A percentile compares a stretch with the other conserved stretches of the same genome.
These are phyloP conservation scores for Kodamaea sagamina DNA, from an alignment of 805 yeast genomes.

Conservation along the genomic window DNA sequence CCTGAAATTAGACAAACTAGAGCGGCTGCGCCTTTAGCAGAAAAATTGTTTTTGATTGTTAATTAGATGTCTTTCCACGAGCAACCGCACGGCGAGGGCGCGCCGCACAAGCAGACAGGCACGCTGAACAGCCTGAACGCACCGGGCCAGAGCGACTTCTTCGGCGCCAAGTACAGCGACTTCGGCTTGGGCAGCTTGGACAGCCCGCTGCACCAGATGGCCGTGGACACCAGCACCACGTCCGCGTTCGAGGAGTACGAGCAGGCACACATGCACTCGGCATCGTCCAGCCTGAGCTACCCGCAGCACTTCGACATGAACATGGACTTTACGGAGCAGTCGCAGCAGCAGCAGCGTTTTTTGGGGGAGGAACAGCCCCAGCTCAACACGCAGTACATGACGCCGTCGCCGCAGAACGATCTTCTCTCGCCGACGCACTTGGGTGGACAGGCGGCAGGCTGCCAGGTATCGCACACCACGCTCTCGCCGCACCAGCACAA, in stretches of 20 bases:
- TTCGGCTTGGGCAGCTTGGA: not conserved
- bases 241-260: constrained; percentile 1
- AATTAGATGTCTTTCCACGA: too few species aligned
- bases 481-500: constrained; percentile 15
- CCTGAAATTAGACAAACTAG: not conserved
- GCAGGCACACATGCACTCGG: not conserved
- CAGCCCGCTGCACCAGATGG: too few species aligned
- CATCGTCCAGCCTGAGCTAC: not conserved
- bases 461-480: constrained; percentile 7
- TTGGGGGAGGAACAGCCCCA: not conserved
- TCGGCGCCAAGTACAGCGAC: not conserved
- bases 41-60: too few species aligned
- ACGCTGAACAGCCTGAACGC: too few species aligned
- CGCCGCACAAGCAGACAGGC: not conserved
- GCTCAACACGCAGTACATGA: constrained; percentile 2
- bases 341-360: not conserved
- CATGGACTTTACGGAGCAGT: not conserved
- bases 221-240: not conserved
- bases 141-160: constrained; percentile 1
- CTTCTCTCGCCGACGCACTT: constrained; percentile 21
- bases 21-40: too few species aligned
- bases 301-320: constrained; percentile 2
- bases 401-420: constrained; percentile 13
- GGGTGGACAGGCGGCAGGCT: not conserved
- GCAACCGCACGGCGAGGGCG: too few species aligned